Conservation (phyloP, 371 early-diverging fungal species). For the Saksenaea vasiformis region DNA sequence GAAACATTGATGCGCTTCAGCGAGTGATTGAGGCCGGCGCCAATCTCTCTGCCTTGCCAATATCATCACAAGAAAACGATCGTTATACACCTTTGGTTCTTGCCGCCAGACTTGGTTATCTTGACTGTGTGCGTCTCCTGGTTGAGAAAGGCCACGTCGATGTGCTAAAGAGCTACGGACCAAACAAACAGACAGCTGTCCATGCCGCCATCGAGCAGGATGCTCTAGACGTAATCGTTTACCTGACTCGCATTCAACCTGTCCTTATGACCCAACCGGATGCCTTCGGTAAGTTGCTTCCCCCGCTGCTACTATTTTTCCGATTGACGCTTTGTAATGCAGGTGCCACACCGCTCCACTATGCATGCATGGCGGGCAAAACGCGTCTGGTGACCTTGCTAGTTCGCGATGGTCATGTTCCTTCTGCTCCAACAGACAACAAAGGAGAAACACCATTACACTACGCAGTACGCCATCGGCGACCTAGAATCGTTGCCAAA, state of each 20-base stretch:
- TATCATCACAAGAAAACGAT: conserved; percentile 22
- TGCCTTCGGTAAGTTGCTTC: conserved; percentile 20
- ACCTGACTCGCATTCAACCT: conserved; percentile 24
- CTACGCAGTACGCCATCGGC: conserved; percentile 40
- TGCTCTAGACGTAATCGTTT: conserved; percentile 27
- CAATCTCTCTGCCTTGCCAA: conserved; percentile 30
- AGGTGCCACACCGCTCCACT: conserved; percentile 51
- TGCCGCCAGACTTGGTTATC: conserved; percentile 37
- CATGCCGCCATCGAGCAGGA: conserved; percentile 39
- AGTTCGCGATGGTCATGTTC: conserved; percentile 22
- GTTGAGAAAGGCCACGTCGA: conserved; percentile 28
- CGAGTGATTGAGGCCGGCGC: conserved; percentile 39
- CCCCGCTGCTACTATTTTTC: background rate
- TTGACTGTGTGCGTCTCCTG: conserved; percentile 34
- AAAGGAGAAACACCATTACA: conserved; percentile 49
- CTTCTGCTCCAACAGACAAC: conserved; percentile 24
- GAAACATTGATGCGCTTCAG: conserved; percentile 29
- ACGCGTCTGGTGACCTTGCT: conserved; percentile 27
- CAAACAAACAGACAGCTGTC: conserved; percentile 32
- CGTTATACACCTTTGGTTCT: conserved; percentile 33
- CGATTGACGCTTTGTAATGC: background rate
- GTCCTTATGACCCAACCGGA: conserved; percentile 29
- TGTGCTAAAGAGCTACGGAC: conserved; percentile 25
- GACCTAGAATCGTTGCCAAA: conserved; percentile 23
- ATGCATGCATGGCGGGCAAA: conserved; percentile 43